These are phyloP conservation scores for Cymodocea nodosa DNA, from an alignment of 116 monocot genomes.

Conservation along the genomic window DNA sequence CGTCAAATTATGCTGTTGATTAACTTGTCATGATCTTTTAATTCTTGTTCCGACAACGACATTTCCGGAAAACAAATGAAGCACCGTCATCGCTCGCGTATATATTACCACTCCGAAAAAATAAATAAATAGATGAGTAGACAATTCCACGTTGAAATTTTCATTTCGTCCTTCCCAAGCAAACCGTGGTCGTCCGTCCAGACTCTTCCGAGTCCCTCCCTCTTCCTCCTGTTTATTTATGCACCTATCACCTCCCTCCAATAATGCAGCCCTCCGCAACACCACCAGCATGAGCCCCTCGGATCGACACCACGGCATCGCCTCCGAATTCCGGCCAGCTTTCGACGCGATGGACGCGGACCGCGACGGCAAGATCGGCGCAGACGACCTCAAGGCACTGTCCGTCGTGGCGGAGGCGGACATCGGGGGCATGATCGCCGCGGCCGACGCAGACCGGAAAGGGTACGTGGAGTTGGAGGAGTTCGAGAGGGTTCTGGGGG, in stretches of 20 bases:
- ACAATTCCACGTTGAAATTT: no score
- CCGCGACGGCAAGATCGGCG: slow-evolving; percentile 79
- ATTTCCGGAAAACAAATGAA: no score
- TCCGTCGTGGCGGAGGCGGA: slow-evolving; percentile 32
- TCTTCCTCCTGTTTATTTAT: no score
- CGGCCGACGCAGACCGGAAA: slow-evolving; percentile 49
- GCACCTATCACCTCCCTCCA: not conserved
- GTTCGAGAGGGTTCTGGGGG: slow-evolving; percentile 33
- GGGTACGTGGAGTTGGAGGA: slow-evolving; percentile 75
- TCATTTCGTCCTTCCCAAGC: no score
- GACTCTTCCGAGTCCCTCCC: no score
- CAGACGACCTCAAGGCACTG: slow-evolving; percentile 53
- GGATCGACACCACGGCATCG: slow-evolving; percentile 13
- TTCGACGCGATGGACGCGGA: slow-evolving; percentile 85
- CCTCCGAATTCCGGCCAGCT: slow-evolving; percentile 22
- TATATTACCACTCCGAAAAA: no score
- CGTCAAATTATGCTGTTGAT: no score
- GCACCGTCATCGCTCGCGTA: no score
- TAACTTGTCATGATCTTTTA: no score
- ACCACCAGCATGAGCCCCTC: not conserved
- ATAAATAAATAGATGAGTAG: no score
- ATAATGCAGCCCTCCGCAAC: not conserved
- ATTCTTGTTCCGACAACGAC: no score
- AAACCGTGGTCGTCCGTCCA: no score
- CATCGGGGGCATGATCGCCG: slow-evolving; percentile 62